Evolutionary conservation across 208 protist species (phyloP), one percentile per base, ranked within the genome.

Genomic region (Wallacemonas rigidus): DNA sequence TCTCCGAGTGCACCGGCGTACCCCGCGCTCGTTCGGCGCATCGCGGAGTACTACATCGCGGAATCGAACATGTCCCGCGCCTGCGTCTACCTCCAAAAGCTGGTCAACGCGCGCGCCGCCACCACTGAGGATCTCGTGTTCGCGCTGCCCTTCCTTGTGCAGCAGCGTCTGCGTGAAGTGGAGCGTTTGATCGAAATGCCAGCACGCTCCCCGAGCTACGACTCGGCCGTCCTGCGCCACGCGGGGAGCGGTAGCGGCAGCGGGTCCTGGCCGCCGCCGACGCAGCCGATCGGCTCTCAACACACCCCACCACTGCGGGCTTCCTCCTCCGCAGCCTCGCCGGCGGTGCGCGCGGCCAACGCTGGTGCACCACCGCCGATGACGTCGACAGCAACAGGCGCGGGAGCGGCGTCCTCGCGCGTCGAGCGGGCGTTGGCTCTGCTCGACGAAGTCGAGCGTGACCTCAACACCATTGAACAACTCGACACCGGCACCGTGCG

Each of bases 41-140:
- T 95, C 48, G 85, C 82, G 8, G 79, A 73, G 40, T 80, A 93
- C 75, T 91, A 95, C 79, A 77, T 95, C 15, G 70, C 65, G 36
- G 57, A 50, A 43, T 69, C 63, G 36, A 75, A 81, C 71, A 76
- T 88, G 35, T 75, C 80, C 9, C 77, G 84, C 2, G 90, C 86
- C 41, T 84, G 87, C 38, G 76, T 87, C 17, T 95, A 89, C 62
- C 62, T 95, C 44, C 78, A 86, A 58, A 89, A 89, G 76, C 78
- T 95, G n/a, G 58, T 79, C 8, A 62, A 74, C 36, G 82, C 78
- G 45, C 72, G 78, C 11, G 74, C 79, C 11, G 81, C 79, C 35
- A 71, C 73, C 2, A 68, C 47, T 0, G 82, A 90, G n/a, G 90
- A 93, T 51, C 56, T 83, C 2, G 69, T 91, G 11, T 80, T 92